Percentiles rank a stretch among this genome's conserved stretches.
Conservation (phyloP, 2,329 filamentous ascomycete genomes). For the Capronia americana region DNA sequence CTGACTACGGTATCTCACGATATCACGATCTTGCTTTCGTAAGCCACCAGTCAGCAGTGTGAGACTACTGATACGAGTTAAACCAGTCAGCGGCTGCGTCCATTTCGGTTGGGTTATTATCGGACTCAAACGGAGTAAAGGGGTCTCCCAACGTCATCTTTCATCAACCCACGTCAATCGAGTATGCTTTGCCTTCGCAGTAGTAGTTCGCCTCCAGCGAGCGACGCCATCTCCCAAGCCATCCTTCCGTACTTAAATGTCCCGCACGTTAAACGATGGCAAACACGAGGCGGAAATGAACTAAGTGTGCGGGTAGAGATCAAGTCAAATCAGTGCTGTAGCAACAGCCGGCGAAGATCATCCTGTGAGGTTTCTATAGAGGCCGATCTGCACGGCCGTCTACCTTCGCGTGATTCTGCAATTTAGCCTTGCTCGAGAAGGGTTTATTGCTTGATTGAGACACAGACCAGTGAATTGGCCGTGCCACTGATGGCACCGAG, state of each 20-base stretch:
- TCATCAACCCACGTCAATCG: too few relatives aligned
- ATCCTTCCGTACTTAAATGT: too few relatives aligned
- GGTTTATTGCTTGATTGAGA: not conserved
- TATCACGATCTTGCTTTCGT: conserved; percentile 1
- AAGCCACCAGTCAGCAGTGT: not conserved
- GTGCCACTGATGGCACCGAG: too few relatives aligned
- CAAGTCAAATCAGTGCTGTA: not conserved
- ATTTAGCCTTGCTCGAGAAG: too few relatives aligned
- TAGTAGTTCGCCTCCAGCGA: too few relatives aligned
- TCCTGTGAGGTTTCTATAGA: not conserved
- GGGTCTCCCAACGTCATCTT: too few relatives aligned
- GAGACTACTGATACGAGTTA: not conserved
- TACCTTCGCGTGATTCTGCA: too few relatives aligned
- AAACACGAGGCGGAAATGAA: not conserved
- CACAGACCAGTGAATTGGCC: not conserved
- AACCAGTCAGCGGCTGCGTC: not conserved
- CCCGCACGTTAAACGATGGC: too few relatives aligned
- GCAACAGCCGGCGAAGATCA: not conserved
- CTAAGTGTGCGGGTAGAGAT: not conserved
- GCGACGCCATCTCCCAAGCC: too few relatives aligned
- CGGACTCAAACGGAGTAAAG: not conserved
- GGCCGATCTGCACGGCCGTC: not conserved
- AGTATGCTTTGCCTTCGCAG: too few relatives aligned
- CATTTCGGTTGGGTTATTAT: not conserved
- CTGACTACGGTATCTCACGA: not conserved